Base-by-base conservation (phyloP, 805 yeast genomes). In the Wickerhamiella spandovensis region DNA sequence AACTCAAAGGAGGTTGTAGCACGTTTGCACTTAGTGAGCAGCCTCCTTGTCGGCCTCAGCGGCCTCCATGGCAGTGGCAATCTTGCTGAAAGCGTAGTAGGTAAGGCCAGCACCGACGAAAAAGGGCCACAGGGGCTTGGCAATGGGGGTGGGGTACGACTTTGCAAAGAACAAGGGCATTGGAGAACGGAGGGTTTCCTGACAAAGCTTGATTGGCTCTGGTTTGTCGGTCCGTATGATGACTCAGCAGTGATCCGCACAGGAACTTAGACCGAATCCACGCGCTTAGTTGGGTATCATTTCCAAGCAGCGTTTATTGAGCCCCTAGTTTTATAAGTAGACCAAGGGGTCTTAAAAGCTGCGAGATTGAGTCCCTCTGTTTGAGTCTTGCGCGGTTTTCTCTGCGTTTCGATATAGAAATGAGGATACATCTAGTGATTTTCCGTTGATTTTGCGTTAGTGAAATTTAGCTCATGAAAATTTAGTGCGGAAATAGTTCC, bases 61-160 rank as follows among this genome's bases (percentile, higher is more conserved):
- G 75, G 80, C 74, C 69, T 79, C 73, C 61, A 85, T 76, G 55
- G 82, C 82, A 54, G 67, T 69, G 56, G 87, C 80, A 49, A 78
- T 82, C 72, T 81, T 79, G 68, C 78, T 75, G 62, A 85, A 73
- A 59, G 80, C 74, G 72, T 72, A 82, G 75, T 78, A 82, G 60
- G 90, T 78, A 59, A 78, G 64, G 59, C 72, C 82, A 51, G 90
- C 88, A 66, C 92, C 94, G 64, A 77, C 79, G 62, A 83, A 83
- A 69, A 84, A 82, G 65, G 95, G 95, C 95, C 95, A 86, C 77
- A 76, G 79, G 67, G 79, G 77, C 71, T 83, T 85, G 64, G 76
- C 65, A 55, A 75, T 67, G 55, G 79, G 79, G 57, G 77, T 72
- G 58, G 74, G 67, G 64, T 70, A 75, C 62, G 66, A 35, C 67